phyloP scores from a whole-genome alignment of 1,284 basidiomycete species.

The Pseudozyma pruni region DNA sequence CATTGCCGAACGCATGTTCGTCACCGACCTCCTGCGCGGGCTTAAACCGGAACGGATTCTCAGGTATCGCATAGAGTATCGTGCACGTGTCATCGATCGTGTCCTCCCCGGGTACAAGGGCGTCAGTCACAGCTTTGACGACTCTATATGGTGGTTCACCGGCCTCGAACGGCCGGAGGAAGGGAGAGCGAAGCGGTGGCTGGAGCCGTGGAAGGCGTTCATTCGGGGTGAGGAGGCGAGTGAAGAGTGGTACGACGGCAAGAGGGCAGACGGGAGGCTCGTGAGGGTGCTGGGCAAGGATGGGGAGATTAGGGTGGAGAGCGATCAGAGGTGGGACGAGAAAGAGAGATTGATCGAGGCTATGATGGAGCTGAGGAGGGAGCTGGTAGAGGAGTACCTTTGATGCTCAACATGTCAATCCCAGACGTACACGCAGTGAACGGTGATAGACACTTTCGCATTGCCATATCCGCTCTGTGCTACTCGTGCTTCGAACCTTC shows the following conservation, averaged over 20 bases:
- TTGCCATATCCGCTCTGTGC: background rate
- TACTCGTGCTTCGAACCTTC: no score
- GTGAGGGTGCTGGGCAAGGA: constrained; percentile 17
- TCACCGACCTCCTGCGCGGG: constrained; percentile 28
- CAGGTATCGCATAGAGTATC: constrained; percentile 42
- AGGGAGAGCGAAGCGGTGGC: constrained; percentile 11
- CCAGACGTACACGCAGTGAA: background rate
- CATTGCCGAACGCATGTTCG: constrained; percentile 41
- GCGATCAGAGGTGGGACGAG: constrained; percentile 27
- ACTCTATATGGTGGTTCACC: constrained; percentile 40
- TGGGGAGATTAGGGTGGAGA: constrained; percentile 10
- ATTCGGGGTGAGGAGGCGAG: constrained; percentile 17
- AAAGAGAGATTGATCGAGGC: constrained; percentile 21
- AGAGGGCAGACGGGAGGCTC: constrained; percentile 2
- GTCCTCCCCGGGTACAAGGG: constrained; percentile 17
- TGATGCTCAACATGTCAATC: background rate
- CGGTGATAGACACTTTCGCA: constrained; percentile 13
- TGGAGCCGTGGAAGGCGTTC: constrained; percentile 20
- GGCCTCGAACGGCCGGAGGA: constrained; percentile 1
- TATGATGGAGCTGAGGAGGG: constrained; percentile 17
- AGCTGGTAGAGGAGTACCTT: constrained; percentile 16
- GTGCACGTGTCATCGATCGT: constrained; percentile 16
- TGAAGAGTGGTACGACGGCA: constrained; percentile 16
- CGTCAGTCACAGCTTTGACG: constrained; percentile 49
- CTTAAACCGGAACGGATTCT: constrained; percentile 14